Conservation (phyloP, 1,139 yeast genomes). For the Lodderomyces orthopsilosis region DNA sequence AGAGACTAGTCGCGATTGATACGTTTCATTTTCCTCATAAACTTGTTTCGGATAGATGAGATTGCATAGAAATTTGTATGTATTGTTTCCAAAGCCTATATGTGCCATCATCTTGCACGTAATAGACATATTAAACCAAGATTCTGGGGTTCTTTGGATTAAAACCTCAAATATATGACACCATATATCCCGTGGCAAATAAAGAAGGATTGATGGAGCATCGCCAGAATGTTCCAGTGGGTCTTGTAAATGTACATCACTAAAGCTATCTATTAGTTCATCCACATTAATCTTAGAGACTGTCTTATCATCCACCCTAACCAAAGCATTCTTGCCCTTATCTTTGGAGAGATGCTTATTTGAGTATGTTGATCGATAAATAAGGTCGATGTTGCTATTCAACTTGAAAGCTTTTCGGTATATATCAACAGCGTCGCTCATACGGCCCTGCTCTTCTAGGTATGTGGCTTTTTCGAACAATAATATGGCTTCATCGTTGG, state of each 20-base stretch:
- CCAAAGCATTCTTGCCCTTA: constrained; percentile 29
- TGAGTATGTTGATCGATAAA: constrained; percentile 49
- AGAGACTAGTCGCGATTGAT: constrained; percentile 7
- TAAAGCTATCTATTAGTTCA: constrained; percentile 31
- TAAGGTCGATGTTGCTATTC: constrained; percentile 65
- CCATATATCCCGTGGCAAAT: constrained; percentile 67
- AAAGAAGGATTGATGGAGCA: constrained; percentile 50
- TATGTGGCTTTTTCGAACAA: constrained; percentile 69
- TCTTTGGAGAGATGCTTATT: constrained; percentile 24
- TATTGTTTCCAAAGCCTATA: constrained; percentile 55
- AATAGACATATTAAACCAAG: constrained; percentile 65
- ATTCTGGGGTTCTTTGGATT: constrained; percentile 51
- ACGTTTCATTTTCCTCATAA: constrained; percentile 42
- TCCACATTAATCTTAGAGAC: constrained; percentile 39
- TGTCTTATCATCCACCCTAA: constrained; percentile 30
- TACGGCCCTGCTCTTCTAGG: constrained; percentile 68
- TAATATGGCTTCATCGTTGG: constrained; percentile 48
- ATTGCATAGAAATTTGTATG: constrained; percentile 57
- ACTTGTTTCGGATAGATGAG: constrained; percentile 56
- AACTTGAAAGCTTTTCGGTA: constrained; percentile 72
- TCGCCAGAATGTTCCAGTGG: constrained; percentile 27
- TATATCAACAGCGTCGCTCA: constrained; percentile 75
- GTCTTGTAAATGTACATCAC: constrained; percentile 19
- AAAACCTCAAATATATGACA: constrained; percentile 51
- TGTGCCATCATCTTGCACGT: constrained; percentile 62